These are phyloP conservation scores for Mycosphaerella arachidis DNA, from an alignment of 2,329 filamentous ascomycete species.

Conservation along the genomic window DNA sequence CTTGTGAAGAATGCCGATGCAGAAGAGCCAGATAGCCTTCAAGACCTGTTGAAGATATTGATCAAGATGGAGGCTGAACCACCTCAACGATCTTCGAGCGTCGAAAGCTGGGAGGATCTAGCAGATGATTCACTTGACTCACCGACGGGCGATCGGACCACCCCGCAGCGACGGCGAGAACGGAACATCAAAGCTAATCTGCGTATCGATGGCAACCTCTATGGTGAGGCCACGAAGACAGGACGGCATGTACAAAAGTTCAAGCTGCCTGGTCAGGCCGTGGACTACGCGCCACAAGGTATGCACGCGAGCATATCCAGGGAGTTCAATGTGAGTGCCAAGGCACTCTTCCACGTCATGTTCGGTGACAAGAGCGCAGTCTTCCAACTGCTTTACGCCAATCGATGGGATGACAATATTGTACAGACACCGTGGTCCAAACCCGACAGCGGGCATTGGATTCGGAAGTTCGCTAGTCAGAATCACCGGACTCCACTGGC, in stretches of 20 bases:
- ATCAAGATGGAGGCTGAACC: conserved; percentile 66
- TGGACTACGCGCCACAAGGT: conserved; percentile 77
- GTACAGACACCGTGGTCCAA: conserved; percentile 80
- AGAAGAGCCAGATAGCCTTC: conserved; percentile 62
- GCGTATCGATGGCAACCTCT: conserved; percentile 59
- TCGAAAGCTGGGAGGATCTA: conserved; percentile 85
- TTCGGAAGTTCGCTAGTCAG: conserved; percentile 61
- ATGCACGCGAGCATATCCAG: conserved; percentile 75
- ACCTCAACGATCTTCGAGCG: conserved; percentile 62
- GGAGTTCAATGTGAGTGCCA: conserved; percentile 84
- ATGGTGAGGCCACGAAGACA: conserved; percentile 41
- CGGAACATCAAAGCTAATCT: conserved; percentile 55
- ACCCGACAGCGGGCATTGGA: conserved; percentile 52
- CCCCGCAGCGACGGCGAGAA: conserved; percentile 34
- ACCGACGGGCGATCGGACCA: conserved; percentile 45
- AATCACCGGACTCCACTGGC: conserved; percentile 46
- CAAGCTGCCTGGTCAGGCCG: conserved; percentile 73
- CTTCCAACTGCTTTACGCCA: conserved; percentile 85
- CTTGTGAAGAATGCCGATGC: conserved; percentile 75
- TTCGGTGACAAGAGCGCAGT: conserved; percentile 96
- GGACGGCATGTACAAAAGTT: conserved; percentile 61
- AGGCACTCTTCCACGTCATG: conserved; percentile 90
- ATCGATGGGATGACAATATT: conserved; percentile 71
- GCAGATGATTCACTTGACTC: conserved; percentile 40
- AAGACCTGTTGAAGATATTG: conserved; percentile 67